phyloP scores from a whole-genome alignment of 305 asterid species.

The Ajuga reptans region DNA sequence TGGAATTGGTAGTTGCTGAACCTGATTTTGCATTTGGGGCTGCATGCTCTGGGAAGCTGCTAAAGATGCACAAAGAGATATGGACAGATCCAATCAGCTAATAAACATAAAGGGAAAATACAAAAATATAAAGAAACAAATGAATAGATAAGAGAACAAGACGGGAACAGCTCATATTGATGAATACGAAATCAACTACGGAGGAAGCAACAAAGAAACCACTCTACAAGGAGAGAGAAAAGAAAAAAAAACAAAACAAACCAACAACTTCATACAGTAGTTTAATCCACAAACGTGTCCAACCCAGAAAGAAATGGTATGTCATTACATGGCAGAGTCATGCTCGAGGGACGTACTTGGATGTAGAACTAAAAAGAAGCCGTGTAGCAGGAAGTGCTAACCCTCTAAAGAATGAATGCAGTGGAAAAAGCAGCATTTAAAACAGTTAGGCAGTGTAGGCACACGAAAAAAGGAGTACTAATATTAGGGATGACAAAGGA shows the following conservation, averaged over 20 bases:
- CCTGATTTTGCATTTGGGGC: constrained; percentile 71
- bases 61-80: constrained; percentile 14
- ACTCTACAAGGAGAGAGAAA: neutral
- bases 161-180: constrained; percentile 2
- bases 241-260: neutral
- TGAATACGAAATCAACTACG: constrained; percentile 16
- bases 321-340: neutral
- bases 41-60: constrained; percentile 64
- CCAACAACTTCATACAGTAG: neutral
- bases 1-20: constrained; percentile 48
- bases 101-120: neutral
- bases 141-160: neutral
- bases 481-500: neutral
- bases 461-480: constrained; percentile 1
- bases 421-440: neutral
- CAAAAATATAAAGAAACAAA: neutral
- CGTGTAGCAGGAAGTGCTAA: neutral
- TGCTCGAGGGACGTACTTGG: neutral
- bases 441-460: neutral
- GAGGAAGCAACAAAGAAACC: neutral
- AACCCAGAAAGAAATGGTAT: constrained; percentile 1
- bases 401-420: neutral
- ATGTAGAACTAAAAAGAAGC: too few species aligned
- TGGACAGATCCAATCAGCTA: constrained; percentile 14
- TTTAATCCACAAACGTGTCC: neutral